Base-by-base conservation (phyloP, 2,329 filamentous ascomycete genomes). In the Byssochlamys sp. region DNA sequence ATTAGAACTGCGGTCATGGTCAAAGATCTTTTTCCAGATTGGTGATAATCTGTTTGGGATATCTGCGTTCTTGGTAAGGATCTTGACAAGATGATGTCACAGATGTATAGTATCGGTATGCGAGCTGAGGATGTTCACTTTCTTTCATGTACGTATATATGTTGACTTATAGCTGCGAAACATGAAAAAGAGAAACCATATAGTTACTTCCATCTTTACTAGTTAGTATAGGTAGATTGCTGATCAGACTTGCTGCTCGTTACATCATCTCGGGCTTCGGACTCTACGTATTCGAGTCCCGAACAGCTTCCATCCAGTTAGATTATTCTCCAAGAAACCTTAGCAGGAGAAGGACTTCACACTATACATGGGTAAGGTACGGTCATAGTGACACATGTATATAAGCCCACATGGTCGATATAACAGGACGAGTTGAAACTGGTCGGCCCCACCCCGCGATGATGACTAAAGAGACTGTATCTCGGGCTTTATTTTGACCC, bases 1-100 rank as follows among this genome's bases (percentile, higher is more conserved):
- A 76, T 63, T 14, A 77, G 66, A 50, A 76, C 29, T 1, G 59
- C 55, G n/a, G 39, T 45, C 39, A 45, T 45, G 39, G 39, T 45
- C 19, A 19, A 19, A 19, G n/a, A 19, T 45, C 9, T 19, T 12
- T 7, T 10, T 45, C 4, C 7, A 14, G 14, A 45, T 19, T 11
- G 10, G 31, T 33, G 10, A 12, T 33, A 33, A 14, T 45, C 35
- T 45, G 39, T 19, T n/a, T 9, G 19, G 19, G 14, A 19, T 45
- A 45, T 45, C n/a, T 14, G n/a, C 14, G 19, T 19, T 19, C 19
- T 19, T 19, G 19, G 19, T 19, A 19, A 45, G 5, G n/a, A 9
- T 14, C 39, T 45, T 45, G 4, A 19, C 2, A 45, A 6, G n/a
- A 2, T 45, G n/a, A 7, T 19, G n/a, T 45, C 39, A 9, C n/a